These are phyloP conservation scores for Toxicodendron radicans DNA, from an alignment of 345 rosid species.

Conservation along the genomic window DNA sequence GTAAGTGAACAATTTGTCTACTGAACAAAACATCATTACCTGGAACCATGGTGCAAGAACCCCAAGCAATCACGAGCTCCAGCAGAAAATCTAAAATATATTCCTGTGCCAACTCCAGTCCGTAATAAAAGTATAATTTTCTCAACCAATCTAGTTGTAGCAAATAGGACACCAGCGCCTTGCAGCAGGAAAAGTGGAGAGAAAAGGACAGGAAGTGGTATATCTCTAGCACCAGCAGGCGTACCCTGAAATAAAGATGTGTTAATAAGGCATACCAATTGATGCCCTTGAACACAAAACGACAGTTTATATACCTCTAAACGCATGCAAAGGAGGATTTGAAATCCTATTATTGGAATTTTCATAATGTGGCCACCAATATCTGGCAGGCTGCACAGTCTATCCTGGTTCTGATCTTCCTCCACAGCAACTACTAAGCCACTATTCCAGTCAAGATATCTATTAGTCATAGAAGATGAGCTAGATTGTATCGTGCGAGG, in stretches of 20 bases:
- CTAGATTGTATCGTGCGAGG: conserved; percentile 45
- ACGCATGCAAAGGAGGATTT: conserved; percentile 87
- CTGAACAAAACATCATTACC: conserved; percentile 43
- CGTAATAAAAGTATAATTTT: conserved; percentile 67
- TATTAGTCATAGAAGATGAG: conserved; percentile 59
- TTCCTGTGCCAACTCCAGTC: conserved; percentile 70
- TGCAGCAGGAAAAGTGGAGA: conserved; percentile 87
- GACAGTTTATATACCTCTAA: conserved; percentile 60
- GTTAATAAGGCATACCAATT: conserved; percentile 27
- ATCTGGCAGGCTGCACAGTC: conserved; percentile 77
- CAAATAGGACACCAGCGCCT: conserved; percentile 82
- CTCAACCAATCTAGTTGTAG: conserved; percentile 72
- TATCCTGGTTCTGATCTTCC: conserved; percentile 58
- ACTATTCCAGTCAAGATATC: conserved; percentile 93
- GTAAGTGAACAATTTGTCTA: background rate
- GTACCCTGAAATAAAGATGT: conserved; percentile 65
- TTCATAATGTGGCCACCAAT: conserved; percentile 96
- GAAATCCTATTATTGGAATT: conserved; percentile 81
- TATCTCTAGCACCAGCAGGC: conserved; percentile 73
- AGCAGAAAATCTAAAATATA: conserved; percentile 71
- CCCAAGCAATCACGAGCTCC: conserved; percentile 79
- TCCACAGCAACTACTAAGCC: conserved; percentile 70
- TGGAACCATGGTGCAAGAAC: conserved; percentile 94
- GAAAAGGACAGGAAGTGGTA: conserved; percentile 79
- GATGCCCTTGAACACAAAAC: conserved; percentile 14